Percentiles rank a stretch among this genome's conserved stretches.
phyloP scores from a whole-genome alignment of 257 asterid genomes.

The Haberlea rhodopensis region DNA sequence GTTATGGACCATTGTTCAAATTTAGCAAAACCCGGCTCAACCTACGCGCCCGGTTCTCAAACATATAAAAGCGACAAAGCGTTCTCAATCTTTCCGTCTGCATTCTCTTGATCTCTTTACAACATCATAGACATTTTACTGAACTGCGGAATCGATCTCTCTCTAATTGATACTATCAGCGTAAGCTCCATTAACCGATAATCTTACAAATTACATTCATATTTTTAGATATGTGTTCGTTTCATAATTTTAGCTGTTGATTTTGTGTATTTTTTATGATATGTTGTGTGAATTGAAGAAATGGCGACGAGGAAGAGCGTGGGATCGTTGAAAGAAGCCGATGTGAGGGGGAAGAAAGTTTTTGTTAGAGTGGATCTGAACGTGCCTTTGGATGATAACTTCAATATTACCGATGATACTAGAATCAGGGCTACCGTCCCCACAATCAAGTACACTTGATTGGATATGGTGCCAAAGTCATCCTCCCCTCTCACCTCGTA shows the following conservation, averaged over 20 bases:
- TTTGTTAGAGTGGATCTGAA: conserved; percentile 85
- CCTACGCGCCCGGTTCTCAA: conserved; percentile 22
- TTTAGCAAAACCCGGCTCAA: conserved; percentile 17
- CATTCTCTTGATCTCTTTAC: conserved; percentile 2
- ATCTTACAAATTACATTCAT: background rate
- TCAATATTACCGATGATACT: conserved; percentile 83
- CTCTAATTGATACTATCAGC: conserved; percentile 23
- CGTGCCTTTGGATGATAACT: conserved; percentile 81
- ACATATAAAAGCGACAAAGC: conserved; percentile 26
- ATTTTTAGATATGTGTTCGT: background rate
- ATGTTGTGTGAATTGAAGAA: conserved; percentile 7
- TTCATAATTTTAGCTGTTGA: background rate
- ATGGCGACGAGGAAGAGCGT: conserved; percentile 94
- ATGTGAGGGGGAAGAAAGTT: conserved; percentile 80
- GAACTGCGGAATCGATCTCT: conserved; percentile 14
- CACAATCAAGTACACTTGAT: conserved; percentile 71
- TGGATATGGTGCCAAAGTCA: conserved; percentile 54
- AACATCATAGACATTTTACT: background rate
- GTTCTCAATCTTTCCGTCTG: conserved; percentile 16
- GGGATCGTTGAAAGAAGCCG: conserved; percentile 68
- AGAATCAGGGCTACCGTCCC: conserved; percentile 85
- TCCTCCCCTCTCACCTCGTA: conserved; percentile 85
- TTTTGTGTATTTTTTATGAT: background rate
- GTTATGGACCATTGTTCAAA: too few species aligned
- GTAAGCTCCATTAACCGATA: conserved; percentile 22